These are phyloP conservation scores for Xylaria sp. DNA, from an alignment of 2,329 filamentous ascomycete species.

Conservation along the genomic window DNA sequence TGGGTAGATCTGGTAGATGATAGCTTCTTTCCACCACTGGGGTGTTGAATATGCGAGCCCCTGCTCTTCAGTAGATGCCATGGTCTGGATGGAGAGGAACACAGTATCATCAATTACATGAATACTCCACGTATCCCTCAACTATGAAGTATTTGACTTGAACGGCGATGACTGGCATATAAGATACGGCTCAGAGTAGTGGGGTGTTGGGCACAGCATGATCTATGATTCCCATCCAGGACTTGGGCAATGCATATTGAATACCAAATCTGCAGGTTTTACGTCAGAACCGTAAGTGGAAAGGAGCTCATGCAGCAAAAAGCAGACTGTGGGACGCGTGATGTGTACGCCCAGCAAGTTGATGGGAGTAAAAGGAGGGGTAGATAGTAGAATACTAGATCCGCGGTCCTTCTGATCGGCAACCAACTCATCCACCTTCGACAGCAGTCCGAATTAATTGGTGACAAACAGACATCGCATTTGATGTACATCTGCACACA, in stretches of 20 bases:
- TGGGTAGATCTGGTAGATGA: slow-evolving; percentile 70
- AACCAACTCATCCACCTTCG: not conserved
- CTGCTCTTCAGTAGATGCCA: not conserved
- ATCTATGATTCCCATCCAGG: not conserved
- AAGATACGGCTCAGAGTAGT: not conserved
- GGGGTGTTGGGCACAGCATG: not conserved
- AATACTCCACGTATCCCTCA: not conserved
- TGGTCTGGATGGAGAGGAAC: not conserved
- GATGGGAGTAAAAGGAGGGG: not conserved
- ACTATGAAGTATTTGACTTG: not conserved
- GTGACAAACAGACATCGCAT: not conserved
- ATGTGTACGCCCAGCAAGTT: not conserved
- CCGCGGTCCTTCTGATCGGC: not conserved
- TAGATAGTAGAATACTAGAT: not conserved
- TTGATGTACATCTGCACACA: not conserved
- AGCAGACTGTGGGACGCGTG: not conserved
- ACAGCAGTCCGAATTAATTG: not conserved
- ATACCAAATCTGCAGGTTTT: not conserved
- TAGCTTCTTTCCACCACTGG: slow-evolving; percentile 67
- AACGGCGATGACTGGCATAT: not conserved
- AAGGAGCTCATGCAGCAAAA: not conserved
- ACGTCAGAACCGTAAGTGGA: not conserved
- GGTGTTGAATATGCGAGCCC: slow-evolving; percentile 9
- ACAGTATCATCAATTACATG: not conserved
- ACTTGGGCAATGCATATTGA: not conserved